Percentiles rank a stretch among this genome's conserved stretches.
These are phyloP conservation scores for Panus rudis DNA, from an alignment of 768 basidiomycete genomes.

Conservation along the genomic window DNA sequence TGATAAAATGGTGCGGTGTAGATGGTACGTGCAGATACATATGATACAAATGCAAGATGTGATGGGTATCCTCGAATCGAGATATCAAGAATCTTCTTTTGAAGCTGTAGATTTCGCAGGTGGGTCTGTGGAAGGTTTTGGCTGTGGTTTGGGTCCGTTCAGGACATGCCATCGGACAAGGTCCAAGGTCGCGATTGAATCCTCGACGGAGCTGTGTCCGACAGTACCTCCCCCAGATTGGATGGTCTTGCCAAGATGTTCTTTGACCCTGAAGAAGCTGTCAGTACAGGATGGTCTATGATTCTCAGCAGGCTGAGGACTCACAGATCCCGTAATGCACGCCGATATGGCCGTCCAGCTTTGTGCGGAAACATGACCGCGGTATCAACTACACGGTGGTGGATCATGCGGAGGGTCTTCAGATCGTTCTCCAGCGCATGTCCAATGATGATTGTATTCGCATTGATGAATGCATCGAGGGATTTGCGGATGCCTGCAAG, in stretches of 20 bases:
- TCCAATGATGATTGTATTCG: constrained; percentile 83
- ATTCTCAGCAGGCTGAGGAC: constrained; percentile 8
- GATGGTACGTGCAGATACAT: too few relatives aligned
- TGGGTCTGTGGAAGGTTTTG: constrained; percentile 13
- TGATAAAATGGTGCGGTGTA: too few relatives aligned
- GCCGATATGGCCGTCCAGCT: constrained; percentile 66
- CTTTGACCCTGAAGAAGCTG: constrained; percentile 54
- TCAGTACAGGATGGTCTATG: neutral
- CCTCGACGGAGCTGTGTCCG: constrained; percentile 89
- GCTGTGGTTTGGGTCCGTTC: constrained; percentile 41
- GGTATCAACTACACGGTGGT: constrained; percentile 83
- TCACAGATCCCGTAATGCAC: constrained; percentile 78
- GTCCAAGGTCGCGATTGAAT: constrained; percentile 83
- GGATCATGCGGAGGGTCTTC: constrained; percentile 82
- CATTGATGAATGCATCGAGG: constrained; percentile 64
- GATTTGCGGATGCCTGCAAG: constrained; percentile 60
- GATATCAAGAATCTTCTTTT: too few relatives aligned
- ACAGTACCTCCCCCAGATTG: constrained; percentile 68
- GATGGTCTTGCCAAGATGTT: constrained; percentile 74
- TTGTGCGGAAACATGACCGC: constrained; percentile 82
- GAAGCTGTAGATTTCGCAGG: constrained; percentile 6
- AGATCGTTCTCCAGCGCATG: constrained; percentile 93
- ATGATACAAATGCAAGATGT: too few relatives aligned
- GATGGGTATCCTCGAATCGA: too few relatives aligned
- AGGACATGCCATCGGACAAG: constrained; percentile 78